Evolutionary conservation across 345 rosid genomes (phyloP).

Genomic region (Euphorbia peplus): DNA sequence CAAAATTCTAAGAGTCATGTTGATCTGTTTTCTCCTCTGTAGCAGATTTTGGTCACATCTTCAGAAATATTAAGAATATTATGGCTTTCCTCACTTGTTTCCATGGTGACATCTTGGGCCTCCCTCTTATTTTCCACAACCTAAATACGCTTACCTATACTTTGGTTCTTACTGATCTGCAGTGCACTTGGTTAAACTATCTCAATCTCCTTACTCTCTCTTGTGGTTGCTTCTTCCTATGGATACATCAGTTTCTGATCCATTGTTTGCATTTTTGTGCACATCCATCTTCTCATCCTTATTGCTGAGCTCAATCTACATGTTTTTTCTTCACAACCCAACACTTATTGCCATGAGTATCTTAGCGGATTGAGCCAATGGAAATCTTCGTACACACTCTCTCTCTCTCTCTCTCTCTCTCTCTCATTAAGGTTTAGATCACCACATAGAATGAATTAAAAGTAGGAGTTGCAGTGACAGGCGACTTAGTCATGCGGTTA

Average conservation of each 20-base stretch:
- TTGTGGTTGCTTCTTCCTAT: neutral
- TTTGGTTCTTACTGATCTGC: neutral
- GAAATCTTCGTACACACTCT: too few species aligned
- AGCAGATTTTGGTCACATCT: neutral
- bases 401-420: too few species aligned
- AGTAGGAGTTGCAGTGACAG: neutral
- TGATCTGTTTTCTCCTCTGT: neutral
- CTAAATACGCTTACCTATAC: neutral
- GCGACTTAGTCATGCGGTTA: neutral
- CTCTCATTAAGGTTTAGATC: neutral
- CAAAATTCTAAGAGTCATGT: neutral
- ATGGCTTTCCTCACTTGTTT: neutral
- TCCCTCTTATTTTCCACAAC: neutral
- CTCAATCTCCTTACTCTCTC: neutral
- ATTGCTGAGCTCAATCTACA: neutral
- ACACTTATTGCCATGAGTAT: neutral
- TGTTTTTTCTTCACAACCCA: neutral
- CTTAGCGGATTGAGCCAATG: too few species aligned
- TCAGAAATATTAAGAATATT: neutral
- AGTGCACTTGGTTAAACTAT: neutral
- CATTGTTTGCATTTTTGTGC: neutral
- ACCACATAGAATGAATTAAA: neutral
- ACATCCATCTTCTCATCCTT: neutral
- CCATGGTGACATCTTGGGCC: neutral
- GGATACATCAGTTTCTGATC: neutral